Evolutionary conservation across 2,329 filamentous ascomycete genomes (phyloP).

Genomic region (Diaporthe amygdali): DNA sequence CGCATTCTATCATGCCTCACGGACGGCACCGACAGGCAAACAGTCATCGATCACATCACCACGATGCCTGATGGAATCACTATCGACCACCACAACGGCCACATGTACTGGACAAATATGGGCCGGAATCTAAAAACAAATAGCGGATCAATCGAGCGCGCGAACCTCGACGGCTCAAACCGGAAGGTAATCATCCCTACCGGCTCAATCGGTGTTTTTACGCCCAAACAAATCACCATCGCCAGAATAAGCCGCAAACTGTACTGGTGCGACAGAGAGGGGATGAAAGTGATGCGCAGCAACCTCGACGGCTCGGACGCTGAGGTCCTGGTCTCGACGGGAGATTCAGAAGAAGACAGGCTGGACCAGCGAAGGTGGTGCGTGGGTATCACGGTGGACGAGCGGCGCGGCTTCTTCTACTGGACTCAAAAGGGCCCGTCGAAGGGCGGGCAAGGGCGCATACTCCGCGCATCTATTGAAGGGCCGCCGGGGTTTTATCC

Average conservation of each 20-base stretch:
- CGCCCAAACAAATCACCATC: conserved; percentile 50
- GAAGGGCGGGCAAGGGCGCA: conserved; percentile 56
- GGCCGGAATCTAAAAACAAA: conserved; percentile 44
- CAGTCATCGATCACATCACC: conserved; percentile 32
- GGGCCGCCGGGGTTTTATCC: conserved; percentile 36
- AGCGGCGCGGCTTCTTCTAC: conserved; percentile 50
- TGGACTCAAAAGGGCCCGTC: conserved; percentile 65
- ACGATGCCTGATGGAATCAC: conserved; percentile 51
- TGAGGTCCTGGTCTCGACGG: conserved; percentile 42
- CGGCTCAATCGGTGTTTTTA: conserved; percentile 48
- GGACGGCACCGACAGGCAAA: conserved; percentile 28
- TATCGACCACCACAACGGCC: conserved; percentile 35
- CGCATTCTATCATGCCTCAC: conserved; percentile 29
- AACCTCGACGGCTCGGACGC: conserved; percentile 44
- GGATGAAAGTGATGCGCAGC: conserved; percentile 44
- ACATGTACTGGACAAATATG: conserved; percentile 59
- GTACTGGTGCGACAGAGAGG: conserved; percentile 52
- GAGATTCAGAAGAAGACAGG: conserved; percentile 24
- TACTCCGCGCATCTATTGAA: conserved; percentile 54
- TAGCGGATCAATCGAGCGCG: conserved; percentile 39
- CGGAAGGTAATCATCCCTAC: conserved; percentile 45
- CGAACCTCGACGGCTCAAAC: conserved; percentile 55
- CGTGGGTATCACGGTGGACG: conserved; percentile 58
- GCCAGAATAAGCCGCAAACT: conserved; percentile 37
- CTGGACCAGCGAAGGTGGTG: conserved; percentile 51